A percentile compares a stretch with the other conserved stretches of the same genome.
Evolutionary conservation across 352 stramenopile species (phyloP).

Genomic region (Phytophthora pistaciae): DNA sequence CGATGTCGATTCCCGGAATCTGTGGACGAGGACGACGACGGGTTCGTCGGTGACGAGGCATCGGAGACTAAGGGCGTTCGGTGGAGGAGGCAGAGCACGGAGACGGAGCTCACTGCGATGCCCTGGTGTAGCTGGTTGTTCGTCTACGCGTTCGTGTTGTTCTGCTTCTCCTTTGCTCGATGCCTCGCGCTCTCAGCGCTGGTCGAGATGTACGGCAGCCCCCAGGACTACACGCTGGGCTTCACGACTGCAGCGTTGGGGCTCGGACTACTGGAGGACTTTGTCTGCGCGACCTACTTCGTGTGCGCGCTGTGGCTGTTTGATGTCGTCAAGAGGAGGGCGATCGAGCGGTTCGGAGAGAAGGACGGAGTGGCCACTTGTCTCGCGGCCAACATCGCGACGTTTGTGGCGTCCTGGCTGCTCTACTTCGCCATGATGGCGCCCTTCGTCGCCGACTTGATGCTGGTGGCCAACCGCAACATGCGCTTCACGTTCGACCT

Average conservation of each 20-base stretch:
- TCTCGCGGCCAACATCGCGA: constrained; percentile 8
- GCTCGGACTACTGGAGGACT: constrained; percentile 35
- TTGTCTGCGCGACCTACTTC: constrained; percentile 41
- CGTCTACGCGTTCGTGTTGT: constrained; percentile 25
- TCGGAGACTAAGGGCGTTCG: constrained; percentile 14
- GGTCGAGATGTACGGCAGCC: constrained; percentile 31
- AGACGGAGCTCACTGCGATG: constrained; percentile 6
- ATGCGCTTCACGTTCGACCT: constrained; percentile 60
- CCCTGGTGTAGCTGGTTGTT: constrained; percentile 32
- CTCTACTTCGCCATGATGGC: constrained; percentile 32
- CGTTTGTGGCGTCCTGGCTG: constrained; percentile 18
- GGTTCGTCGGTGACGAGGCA: not conserved
- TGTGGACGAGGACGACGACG: not conserved
- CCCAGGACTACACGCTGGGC: constrained; percentile 14
- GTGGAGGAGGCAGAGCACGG: not conserved
- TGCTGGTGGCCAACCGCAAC: constrained; percentile 43
- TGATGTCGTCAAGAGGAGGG: constrained; percentile 15
- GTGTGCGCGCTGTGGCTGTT: constrained; percentile 24
- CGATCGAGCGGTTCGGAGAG: not conserved
- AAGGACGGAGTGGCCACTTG: constrained; percentile 1
- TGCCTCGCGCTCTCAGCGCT: constrained; percentile 18
- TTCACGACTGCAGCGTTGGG: constrained; percentile 28
- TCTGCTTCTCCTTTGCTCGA: constrained; percentile 28
- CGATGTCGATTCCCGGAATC: constrained; percentile 20
- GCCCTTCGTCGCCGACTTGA: constrained; percentile 42